Conservation (phyloP, 805 yeast species). For the Ogataea trehaloabstinens region DNA sequence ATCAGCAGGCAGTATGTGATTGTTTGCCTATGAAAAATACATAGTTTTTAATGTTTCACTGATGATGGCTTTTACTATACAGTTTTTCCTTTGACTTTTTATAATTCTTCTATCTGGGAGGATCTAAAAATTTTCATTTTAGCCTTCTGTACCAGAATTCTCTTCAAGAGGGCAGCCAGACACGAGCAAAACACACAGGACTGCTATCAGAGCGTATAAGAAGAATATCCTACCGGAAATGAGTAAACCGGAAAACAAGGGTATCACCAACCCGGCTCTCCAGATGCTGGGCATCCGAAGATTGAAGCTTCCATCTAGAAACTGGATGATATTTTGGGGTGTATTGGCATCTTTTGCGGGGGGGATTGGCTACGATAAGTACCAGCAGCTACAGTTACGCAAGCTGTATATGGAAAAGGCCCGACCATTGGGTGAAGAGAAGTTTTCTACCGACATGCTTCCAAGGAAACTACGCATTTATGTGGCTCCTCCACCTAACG, state of each 20-base stretch:
- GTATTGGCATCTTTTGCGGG: conserved; percentile 65
- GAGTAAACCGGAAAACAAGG: conserved; percentile 17
- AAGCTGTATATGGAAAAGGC: conserved; percentile 64
- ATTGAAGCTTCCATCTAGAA: conserved; percentile 78
- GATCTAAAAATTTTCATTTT: too few relatives aligned
- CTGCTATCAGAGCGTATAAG: too few relatives aligned
- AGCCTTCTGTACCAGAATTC: too few relatives aligned
- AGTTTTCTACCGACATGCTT: conserved; percentile 42
- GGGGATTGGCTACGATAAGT: conserved; percentile 77
- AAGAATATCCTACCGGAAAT: too few relatives aligned
- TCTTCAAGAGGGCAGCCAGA: too few relatives aligned
- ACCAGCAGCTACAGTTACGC: conserved; percentile 65
- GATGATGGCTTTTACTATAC: too few relatives aligned
- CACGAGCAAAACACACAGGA: too few relatives aligned
- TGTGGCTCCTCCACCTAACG: conserved; percentile 97
- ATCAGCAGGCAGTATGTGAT: too few relatives aligned
- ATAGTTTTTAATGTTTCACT: too few relatives aligned
- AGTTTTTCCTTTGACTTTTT: too few relatives aligned
- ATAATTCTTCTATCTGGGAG: too few relatives aligned
- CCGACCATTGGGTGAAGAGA: conserved; percentile 45
- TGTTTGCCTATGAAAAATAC: too few relatives aligned
- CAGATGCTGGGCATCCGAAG: conserved; percentile 81
- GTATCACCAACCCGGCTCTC: conserved; percentile 74
- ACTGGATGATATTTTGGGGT: conserved; percentile 89
- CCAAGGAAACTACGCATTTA: conserved; percentile 81